phyloP scores from a whole-genome alignment of 345 rosid genomes.

The Populus alba region DNA sequence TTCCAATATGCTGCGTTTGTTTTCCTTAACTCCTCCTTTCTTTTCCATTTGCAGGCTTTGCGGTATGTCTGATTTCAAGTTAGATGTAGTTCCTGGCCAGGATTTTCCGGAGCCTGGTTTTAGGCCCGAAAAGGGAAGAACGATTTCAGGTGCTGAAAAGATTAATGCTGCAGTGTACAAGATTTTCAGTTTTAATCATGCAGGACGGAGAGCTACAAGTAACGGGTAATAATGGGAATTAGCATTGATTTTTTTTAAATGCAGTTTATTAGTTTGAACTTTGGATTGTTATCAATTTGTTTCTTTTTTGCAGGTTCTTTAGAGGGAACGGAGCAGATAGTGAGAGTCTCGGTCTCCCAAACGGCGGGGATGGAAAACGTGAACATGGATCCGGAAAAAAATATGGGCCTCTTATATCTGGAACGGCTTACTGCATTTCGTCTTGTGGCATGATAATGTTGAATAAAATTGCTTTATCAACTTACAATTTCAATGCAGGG shows the following conservation, averaged over 20 bases:
- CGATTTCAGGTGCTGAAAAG: constrained; percentile 22
- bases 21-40: background rate
- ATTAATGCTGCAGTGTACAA: constrained; percentile 25
- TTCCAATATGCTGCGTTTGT: background rate
- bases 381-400: constrained; percentile 44
- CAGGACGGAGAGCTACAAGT: constrained; percentile 41
- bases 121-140: constrained; percentile 25
- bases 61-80: constrained; percentile 48
- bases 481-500: constrained; percentile 72
- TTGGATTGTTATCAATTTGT: background rate
- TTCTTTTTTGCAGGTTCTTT: constrained; percentile 41
- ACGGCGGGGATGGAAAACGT: constrained; percentile 38
- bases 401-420: constrained; percentile 75
- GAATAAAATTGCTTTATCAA: constrained; percentile 77
- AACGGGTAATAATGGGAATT: constrained; percentile 45
- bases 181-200: constrained; percentile 36
- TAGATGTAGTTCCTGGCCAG: constrained; percentile 37
- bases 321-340: constrained; percentile 44
- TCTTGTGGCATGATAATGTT: constrained; percentile 89
- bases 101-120: constrained; percentile 39
- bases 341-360: constrained; percentile 22
- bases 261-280: background rate
- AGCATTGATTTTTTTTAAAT: background rate
- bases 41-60: constrained; percentile 23
- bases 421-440: constrained; percentile 85